phyloP scores from a whole-genome alignment of 352 stramenopile species.

The Pythium guiyangense region DNA sequence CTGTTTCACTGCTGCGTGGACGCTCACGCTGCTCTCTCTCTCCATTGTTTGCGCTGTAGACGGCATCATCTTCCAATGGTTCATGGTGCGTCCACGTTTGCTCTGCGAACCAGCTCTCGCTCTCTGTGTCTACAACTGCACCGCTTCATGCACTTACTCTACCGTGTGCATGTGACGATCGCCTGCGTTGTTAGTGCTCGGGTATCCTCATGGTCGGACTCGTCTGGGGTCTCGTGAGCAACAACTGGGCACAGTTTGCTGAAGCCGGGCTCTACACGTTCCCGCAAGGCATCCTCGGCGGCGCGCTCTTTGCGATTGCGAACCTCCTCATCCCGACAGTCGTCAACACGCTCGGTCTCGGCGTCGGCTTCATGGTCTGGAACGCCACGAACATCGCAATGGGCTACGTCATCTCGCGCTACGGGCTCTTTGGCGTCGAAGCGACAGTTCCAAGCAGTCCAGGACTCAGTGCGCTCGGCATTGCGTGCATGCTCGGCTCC shows the following conservation, averaged over 20 bases:
- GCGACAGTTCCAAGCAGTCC: conserved; percentile 58
- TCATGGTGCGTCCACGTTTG: conserved; percentile 51
- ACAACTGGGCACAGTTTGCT: conserved; percentile 75
- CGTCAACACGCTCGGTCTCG: conserved; percentile 76
- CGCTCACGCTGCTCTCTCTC: conserved; percentile 2
- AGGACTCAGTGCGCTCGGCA: conserved; percentile 54
- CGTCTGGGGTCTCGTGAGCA: conserved; percentile 69
- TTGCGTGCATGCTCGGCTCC: conserved; percentile 73
- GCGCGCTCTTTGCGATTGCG: conserved; percentile 69
- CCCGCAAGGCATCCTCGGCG: conserved; percentile 68
- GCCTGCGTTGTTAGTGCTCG: conserved; percentile 45
- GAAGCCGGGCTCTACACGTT: conserved; percentile 79
- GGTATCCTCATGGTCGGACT: conserved; percentile 81
- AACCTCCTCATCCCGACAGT: conserved; percentile 84
- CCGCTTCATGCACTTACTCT: not conserved
- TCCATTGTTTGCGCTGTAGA: conserved; percentile 27
- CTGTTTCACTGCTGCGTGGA: not conserved
- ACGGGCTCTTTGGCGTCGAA: conserved; percentile 63
- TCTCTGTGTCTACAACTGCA: not conserved
- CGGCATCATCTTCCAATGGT: conserved; percentile 88
- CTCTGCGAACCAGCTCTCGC: not conserved
- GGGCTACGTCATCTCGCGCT: conserved; percentile 72
- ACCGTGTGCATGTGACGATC: not conserved
- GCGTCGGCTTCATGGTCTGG: conserved; percentile 85
- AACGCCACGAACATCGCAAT: conserved; percentile 84